A percentile compares a stretch with the other conserved stretches of the same genome.
Conservation (phyloP, 495 filamentous ascomycete species). For the Penicillium canariense region DNA sequence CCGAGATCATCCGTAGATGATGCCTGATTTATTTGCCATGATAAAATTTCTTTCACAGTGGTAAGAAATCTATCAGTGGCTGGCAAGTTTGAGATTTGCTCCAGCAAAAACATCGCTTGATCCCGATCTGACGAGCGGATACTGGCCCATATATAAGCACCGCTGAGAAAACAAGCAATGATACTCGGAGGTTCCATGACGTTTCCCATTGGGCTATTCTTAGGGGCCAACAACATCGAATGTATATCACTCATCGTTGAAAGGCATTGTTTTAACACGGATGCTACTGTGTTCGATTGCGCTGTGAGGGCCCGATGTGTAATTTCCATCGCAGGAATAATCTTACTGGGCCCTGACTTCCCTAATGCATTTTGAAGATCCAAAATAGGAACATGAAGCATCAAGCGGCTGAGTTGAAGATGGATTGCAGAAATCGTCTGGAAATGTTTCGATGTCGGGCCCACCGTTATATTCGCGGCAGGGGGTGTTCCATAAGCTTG, state of each 20-base stretch:
- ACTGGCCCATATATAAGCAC: neutral
- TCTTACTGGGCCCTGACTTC: constrained; percentile 2
- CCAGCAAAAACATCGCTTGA: neutral
- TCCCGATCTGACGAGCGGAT: neutral
- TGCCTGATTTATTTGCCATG: neutral
- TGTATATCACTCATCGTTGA: neutral
- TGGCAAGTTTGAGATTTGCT: neutral
- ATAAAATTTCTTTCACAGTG: constrained; percentile 2
- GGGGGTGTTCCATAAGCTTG: neutral
- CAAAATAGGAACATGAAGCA: constrained; percentile 7
- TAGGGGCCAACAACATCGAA: neutral
- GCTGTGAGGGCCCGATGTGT: neutral
- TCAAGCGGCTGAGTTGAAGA: constrained; percentile 2
- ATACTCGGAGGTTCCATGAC: constrained; percentile 6
- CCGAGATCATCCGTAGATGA: neutral
- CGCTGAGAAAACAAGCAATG: constrained; percentile 10
- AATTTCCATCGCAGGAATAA: neutral
- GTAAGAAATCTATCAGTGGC: neutral
- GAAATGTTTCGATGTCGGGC: constrained; percentile 3
- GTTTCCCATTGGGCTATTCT: neutral
- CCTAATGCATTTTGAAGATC: constrained; percentile 12
- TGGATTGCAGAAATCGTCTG: neutral
- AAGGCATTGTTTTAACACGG: neutral
- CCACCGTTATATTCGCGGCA: neutral
- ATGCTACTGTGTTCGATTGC: neutral